Conservation (phyloP, 768 basidiomycete genomes). For the Multifurca ochricompacta region DNA sequence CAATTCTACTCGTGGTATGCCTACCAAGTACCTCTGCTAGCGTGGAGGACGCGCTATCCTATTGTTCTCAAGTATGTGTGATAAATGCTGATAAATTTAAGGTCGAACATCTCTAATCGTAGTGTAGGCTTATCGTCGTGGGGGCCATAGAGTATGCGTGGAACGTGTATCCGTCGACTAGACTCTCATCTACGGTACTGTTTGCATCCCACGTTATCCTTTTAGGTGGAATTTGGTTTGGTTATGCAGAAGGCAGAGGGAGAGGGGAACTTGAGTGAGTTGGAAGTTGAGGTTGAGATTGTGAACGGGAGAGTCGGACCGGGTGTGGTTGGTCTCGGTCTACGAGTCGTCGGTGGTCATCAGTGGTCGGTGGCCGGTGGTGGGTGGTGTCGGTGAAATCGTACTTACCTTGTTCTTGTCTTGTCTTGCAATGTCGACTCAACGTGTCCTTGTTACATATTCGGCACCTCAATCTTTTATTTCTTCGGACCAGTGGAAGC, state of each 20-base stretch:
- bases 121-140: slow-evolving; percentile 50
- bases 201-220: slow-evolving; percentile 44
- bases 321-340: too few species aligned
- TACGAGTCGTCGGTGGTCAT: too few species aligned
- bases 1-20: slow-evolving; percentile 99
- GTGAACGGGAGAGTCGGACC: too few species aligned
- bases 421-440: slow-evolving; percentile 29
- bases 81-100: slow-evolving; percentile 6
- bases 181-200: slow-evolving; percentile 51
- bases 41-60: slow-evolving; percentile 67
- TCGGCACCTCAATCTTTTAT: slow-evolving; percentile 55
- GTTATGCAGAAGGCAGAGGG: slow-evolving; percentile 26
- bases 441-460: slow-evolving; percentile 62
- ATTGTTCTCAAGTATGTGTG: slow-evolving; percentile 48
- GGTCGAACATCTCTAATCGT: slow-evolving; percentile 5
- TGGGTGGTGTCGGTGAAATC: background rate
- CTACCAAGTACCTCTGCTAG: slow-evolving; percentile 78
- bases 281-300: too few species aligned
- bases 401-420: background rate
- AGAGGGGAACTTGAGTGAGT: too few species aligned
- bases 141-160: slow-evolving; percentile 72
- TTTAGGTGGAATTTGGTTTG: slow-evolving; percentile 48
- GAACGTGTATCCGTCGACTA: slow-evolving; percentile 82
- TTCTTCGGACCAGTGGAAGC: slow-evolving; percentile 65
- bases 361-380: too few species aligned